A percentile compares a stretch with the other conserved stretches of the same genome.
Conservation (phyloP, 179 eudicot genomes). For the Heliamphora pulchella region DNA sequence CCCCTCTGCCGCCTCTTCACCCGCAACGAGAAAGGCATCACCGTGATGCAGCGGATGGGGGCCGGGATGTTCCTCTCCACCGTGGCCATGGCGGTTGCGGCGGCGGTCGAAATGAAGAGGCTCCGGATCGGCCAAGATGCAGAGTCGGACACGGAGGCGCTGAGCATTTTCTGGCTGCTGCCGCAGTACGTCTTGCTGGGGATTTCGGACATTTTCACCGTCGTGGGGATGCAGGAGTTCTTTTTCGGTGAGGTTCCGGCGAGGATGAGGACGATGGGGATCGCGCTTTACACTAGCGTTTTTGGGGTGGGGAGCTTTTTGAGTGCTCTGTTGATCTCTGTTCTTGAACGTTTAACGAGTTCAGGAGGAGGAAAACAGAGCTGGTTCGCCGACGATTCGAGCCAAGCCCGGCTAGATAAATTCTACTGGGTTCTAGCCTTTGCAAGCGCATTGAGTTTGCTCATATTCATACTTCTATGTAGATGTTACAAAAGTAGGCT, state of each 20-base stretch:
- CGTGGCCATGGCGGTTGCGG: slow-evolving; percentile 78
- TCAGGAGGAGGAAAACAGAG: slow-evolving; percentile 27
- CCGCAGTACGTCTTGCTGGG: slow-evolving; percentile 87
- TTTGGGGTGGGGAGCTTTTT: slow-evolving; percentile 90
- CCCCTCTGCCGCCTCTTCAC: slow-evolving; percentile 51
- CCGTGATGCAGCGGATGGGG: slow-evolving; percentile 82
- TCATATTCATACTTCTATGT: slow-evolving; percentile 47
- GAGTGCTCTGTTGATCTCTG: slow-evolving; percentile 60
- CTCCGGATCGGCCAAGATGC: slow-evolving; percentile 27
- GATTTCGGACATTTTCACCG: slow-evolving; percentile 85
- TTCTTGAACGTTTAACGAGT: slow-evolving; percentile 46
- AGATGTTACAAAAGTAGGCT: slow-evolving; percentile 43
- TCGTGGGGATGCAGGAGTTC: slow-evolving; percentile 97
- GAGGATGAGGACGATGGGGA: slow-evolving; percentile 80
- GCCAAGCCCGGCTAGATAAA: slow-evolving; percentile 68
- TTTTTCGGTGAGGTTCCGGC: slow-evolving; percentile 79
- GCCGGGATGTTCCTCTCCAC: slow-evolving; percentile 79
- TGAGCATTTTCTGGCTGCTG: slow-evolving; percentile 73
- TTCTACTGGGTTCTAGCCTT: slow-evolving; percentile 81
- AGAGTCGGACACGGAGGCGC: slow-evolving; percentile 16
- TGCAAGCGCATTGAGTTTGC: slow-evolving; percentile 49
- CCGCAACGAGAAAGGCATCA: slow-evolving; percentile 56
- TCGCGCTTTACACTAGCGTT: slow-evolving; percentile 80
- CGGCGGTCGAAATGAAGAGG: slow-evolving; percentile 63
- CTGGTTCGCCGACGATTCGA: slow-evolving; percentile 92